phyloP scores from a whole-genome alignment of 2,329 filamentous ascomycete genomes.

The Zasmidium angulare region DNA sequence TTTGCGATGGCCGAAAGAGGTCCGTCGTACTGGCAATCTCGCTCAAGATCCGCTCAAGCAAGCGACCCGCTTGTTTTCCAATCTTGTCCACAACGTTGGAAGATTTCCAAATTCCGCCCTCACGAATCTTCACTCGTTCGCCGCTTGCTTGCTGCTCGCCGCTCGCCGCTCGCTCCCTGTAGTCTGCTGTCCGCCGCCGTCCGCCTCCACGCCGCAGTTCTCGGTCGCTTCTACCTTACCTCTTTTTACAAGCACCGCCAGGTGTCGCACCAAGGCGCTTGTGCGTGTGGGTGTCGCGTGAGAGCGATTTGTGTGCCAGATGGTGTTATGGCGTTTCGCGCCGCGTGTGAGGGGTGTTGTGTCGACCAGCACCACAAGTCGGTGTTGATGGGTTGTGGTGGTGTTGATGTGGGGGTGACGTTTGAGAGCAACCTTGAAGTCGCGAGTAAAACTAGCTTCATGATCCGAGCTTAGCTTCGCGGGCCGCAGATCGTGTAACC shows the following conservation, averaged over 20 bases:
- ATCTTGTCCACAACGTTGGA: background rate
- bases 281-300: background rate
- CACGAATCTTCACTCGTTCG: background rate
- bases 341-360: background rate
- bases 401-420: background rate
- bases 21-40: conserved; percentile 8
- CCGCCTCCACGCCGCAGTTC: background rate
- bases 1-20: conserved; percentile 8
- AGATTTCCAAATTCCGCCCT: background rate
- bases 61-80: background rate
- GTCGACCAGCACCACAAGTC: background rate
- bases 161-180: background rate
- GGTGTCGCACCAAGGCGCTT: background rate
- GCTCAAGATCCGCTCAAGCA: conserved; percentile 1
- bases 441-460: background rate
- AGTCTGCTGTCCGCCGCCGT: too few relatives aligned
- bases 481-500: background rate
- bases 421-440: background rate
- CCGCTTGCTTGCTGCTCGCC: background rate
- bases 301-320: background rate
- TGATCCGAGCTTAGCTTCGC: background rate
- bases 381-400: background rate
- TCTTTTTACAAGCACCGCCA: background rate
- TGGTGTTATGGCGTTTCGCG: background rate
- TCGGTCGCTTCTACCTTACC: background rate